Conservation (phyloP, 768 basidiomycete genomes). For the Myochromella boudieri region DNA sequence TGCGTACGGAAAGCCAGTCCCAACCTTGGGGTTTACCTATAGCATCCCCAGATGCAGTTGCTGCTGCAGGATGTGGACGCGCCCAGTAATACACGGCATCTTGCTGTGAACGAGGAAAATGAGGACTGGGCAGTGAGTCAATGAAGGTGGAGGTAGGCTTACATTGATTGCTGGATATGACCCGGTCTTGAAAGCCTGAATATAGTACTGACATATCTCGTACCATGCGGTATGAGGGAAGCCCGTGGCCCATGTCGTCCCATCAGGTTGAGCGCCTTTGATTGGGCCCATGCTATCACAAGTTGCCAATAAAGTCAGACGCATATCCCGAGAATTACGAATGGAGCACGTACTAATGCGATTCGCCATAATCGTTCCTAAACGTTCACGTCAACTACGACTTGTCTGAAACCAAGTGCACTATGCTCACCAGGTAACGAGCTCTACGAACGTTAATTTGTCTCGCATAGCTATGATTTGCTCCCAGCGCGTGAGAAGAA, state of each 20-base stretch:
- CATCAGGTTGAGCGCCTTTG: conserved; percentile 44
- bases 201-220: conserved; percentile 64
- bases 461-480: conserved; percentile 60
- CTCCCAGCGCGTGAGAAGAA: conserved; percentile 71
- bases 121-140: background rate
- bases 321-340: background rate
- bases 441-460: conserved; percentile 55
- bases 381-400: background rate
- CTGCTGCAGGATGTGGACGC: conserved; percentile 60
- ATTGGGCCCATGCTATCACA: conserved; percentile 53
- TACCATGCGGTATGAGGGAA: conserved; percentile 57
- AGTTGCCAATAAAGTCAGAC: background rate
- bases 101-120: conserved; percentile 26
- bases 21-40: conserved; percentile 48
- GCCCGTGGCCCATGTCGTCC: conserved; percentile 41
- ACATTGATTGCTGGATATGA: conserved; percentile 56
- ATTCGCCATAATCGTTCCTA: conserved; percentile 79
- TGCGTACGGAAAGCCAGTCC: conserved; percentile 50
- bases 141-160: conserved; percentile 19
- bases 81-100: conserved; percentile 59
- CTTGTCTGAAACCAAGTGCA: background rate
- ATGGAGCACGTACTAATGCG: conserved; percentile 50
- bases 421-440: conserved; percentile 59
- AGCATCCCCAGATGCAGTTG: conserved; percentile 40
- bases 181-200: conserved; percentile 68